phyloP scores from a whole-genome alignment of 805 yeast species.

The Kuraishia floccosa region DNA sequence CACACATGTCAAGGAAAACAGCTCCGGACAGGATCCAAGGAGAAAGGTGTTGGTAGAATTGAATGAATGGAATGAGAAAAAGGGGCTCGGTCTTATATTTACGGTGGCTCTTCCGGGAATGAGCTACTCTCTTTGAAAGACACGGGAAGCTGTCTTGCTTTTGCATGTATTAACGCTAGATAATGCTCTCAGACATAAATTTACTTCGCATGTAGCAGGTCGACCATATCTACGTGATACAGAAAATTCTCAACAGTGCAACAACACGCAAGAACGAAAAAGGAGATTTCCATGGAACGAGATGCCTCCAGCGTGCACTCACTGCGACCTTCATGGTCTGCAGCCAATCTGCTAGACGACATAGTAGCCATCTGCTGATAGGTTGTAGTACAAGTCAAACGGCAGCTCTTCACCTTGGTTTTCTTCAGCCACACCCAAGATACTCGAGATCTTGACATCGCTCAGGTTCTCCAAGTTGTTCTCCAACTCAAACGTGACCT shows the following conservation, averaged over 20 bases:
- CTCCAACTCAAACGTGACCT: slow-evolving; percentile 45
- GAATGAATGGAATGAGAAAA: slow-evolving; percentile 20
- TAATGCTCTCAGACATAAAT: too few relatives aligned
- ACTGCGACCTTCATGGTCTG: too few relatives aligned
- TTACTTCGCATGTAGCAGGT: too few relatives aligned
- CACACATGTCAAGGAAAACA: slow-evolving; percentile 39
- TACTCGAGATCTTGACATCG: slow-evolving; percentile 49
- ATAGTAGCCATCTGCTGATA: slow-evolving; percentile 47
- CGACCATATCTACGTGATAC: too few relatives aligned
- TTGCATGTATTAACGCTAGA: too few relatives aligned
- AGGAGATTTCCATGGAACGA: too few relatives aligned
- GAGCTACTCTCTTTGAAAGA: slow-evolving; percentile 17
- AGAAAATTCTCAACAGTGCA: too few relatives aligned
- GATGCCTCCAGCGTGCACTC: too few relatives aligned
- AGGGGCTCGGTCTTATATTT: slow-evolving; percentile 31
- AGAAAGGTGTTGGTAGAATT: slow-evolving; percentile 37
- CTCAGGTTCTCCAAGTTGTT: slow-evolving; percentile 47
- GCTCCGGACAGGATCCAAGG: slow-evolving; percentile 40
- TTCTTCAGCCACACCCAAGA: slow-evolving; percentile 37
- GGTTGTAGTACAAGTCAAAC: slow-evolving; percentile 51
- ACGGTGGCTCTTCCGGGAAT: slow-evolving; percentile 47
- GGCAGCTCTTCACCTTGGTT: slow-evolving; percentile 38
- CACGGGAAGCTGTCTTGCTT: background rate
- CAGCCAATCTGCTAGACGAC: slow-evolving; percentile 30
- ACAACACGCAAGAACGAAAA: too few relatives aligned